Base-by-base conservation (phyloP, 2,329 filamentous ascomycete species). In the Colletotrichum tofieldiae region DNA sequence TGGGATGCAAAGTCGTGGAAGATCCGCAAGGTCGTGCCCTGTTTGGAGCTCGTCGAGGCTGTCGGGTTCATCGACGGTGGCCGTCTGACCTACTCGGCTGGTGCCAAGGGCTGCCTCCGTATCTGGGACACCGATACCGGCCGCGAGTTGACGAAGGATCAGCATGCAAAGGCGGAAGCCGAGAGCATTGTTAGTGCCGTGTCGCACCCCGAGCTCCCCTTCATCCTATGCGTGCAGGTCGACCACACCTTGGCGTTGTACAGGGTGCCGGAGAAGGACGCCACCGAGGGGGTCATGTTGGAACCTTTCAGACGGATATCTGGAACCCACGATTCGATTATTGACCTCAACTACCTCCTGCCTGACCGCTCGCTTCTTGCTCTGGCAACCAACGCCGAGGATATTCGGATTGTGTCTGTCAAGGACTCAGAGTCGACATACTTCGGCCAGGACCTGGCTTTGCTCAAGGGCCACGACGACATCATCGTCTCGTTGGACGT, bases 301-400 rank as follows among this genome's bases (percentile, higher is more conserved):
- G 85, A 82, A 79, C 93, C 83, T 0, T 88, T 93, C 55, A 91
- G 93, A 76, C 90, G 94, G 55, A 97, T 99, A 76, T 98, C 96
- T 5, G 97, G 96, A 65, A 98, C 96, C 8, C 95, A 98, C 81
- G 97, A 99, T 80, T 96, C 99, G 81, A 95, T 99, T 64, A 98
- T 99, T 76, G 97, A 99, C 79, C 85, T 99, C 43, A 93, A 93
- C 39, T 98, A 96, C 78, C 86, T 98, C 66, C 90, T 96, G 1
- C 90, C 92, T 0, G 92, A 97, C 77, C 91, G 90, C 69, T 96
- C 94, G 3, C 84, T 97, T 63, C 87, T 99, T 73, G 97, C 96
- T 7, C 85, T 99, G 35, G 96, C 96, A 8, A 98, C 96, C 2
- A 99, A 99, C 81, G 94, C 95, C 0, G 96, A 99, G 82, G 95